A percentile compares a stretch with the other conserved stretches of the same genome.
Evolutionary conservation across 1,284 basidiomycete species (phyloP).

Genomic region (Pseudozyma thailandica): DNA sequence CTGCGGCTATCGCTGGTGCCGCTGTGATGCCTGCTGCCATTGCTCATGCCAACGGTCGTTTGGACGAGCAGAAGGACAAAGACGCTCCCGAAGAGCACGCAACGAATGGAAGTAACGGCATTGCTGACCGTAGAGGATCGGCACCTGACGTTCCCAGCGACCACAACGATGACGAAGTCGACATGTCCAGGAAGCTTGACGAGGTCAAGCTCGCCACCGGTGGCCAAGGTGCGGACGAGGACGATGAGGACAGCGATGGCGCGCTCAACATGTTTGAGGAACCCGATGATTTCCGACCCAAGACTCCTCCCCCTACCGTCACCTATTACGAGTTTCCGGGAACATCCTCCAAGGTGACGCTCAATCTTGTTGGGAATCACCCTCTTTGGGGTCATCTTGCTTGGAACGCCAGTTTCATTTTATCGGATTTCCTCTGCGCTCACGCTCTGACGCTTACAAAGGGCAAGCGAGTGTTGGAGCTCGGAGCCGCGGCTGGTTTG

Average conservation of each 20-base stretch:
- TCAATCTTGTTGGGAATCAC: constrained; percentile 84
- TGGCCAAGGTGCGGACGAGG: constrained; percentile 6
- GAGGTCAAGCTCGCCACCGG: constrained; percentile 23
- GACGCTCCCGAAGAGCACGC: neutral
- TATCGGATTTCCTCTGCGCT: constrained; percentile 67
- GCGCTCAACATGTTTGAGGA: constrained; percentile 62
- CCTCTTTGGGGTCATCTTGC: constrained; percentile 91
- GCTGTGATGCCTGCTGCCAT: constrained; percentile 10
- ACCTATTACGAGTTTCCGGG: constrained; percentile 47
- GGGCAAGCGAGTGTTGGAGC: constrained; percentile 77
- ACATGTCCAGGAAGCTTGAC: constrained; percentile 30
- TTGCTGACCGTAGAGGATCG: neutral
- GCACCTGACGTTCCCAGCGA: constrained; percentile 23
- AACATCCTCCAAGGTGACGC: constrained; percentile 59
- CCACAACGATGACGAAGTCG: constrained; percentile 13
- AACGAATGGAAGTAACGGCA: neutral
- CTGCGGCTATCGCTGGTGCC: constrained; percentile 26
- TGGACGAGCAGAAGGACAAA: neutral
- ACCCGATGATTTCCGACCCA: constrained; percentile 62
- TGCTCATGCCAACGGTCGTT: neutral
- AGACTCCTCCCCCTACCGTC: constrained; percentile 61
- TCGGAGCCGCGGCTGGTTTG: constrained; percentile 90
- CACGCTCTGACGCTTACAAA: constrained; percentile 70
- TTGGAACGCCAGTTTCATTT: constrained; percentile 72
- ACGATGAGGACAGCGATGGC: constrained; percentile 17